Conservation (phyloP, 768 basidiomycete genomes). For the Panus rudis region DNA sequence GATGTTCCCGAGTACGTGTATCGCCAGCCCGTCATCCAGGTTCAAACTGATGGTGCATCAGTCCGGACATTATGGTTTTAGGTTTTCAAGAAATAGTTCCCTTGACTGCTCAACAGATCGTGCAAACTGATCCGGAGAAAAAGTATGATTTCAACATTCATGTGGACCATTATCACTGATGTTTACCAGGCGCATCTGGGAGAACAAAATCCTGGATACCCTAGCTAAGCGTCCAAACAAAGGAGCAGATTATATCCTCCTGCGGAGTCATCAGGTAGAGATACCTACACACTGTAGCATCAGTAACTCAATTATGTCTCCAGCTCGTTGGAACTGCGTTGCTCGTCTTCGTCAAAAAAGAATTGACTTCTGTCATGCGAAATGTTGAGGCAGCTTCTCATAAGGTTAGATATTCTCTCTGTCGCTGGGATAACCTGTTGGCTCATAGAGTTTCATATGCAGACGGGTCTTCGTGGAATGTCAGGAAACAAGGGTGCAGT, state of each 20-base stretch:
- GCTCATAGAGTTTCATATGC: slow-evolving; percentile 1
- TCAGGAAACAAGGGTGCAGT: slow-evolving; percentile 97
- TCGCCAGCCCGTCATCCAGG: background rate
- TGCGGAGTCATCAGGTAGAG: slow-evolving; percentile 86
- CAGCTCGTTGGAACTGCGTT: slow-evolving; percentile 94
- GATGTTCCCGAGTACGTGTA: slow-evolving; percentile 43
- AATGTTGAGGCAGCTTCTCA: slow-evolving; percentile 89
- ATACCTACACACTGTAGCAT: background rate
- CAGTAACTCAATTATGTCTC: background rate
- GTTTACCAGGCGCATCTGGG: slow-evolving; percentile 74
- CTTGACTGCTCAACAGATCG: slow-evolving; percentile 93
- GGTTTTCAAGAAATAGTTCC: slow-evolving; percentile 98
- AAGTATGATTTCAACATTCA: slow-evolving; percentile 37
- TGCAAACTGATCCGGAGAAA: slow-evolving; percentile 93
- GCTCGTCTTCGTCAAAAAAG: slow-evolving; percentile 74
- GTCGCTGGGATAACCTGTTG: background rate
- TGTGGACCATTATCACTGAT: background rate
- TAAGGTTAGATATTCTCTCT: slow-evolving; percentile 50
- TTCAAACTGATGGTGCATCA: slow-evolving; percentile 17
- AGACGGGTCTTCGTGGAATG: slow-evolving; percentile 91
- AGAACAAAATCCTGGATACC: slow-evolving; percentile 70
- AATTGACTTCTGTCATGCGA: slow-evolving; percentile 71
- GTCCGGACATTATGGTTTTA: slow-evolving; percentile 85
- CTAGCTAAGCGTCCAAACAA: slow-evolving; percentile 66
- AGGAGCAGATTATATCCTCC: slow-evolving; percentile 68